Percentiles rank a stretch among this genome's conserved stretches.
phyloP scores from a whole-genome alignment of 78 protist genomes.

The Paulinella micropora region DNA sequence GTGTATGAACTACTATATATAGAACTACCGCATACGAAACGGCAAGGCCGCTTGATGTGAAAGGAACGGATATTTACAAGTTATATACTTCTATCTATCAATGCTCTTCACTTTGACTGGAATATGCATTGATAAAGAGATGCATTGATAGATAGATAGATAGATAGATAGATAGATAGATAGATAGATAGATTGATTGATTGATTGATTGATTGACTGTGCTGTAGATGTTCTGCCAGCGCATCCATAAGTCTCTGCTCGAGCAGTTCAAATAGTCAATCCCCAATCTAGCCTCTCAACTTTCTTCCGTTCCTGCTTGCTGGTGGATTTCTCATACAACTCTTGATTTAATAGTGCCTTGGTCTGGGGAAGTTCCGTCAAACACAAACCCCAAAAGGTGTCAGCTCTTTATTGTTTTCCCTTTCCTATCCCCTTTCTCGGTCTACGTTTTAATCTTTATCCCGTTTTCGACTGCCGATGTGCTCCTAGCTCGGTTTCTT shows the following conservation, averaged over 20 bases:
- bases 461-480: too few species aligned
- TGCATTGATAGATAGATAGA: too few species aligned
- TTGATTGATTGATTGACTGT: neutral
- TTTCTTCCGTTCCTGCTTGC: neutral
- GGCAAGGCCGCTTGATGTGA: neutral
- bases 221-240: slow-evolving; percentile 55
- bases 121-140: too few species aligned
- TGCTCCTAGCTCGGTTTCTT: too few species aligned
- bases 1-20: neutral
- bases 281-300: neutral
- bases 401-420: too few species aligned
- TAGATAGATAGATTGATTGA: neutral
- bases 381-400: slow-evolving; percentile 75
- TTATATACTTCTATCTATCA: neutral
- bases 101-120: too few species aligned
- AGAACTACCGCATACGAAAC: neutral
- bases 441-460: neutral
- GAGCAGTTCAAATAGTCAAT: slow-evolving; percentile 72
- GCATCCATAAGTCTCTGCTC: slow-evolving; percentile 71
- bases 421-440: neutral
- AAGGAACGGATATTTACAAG: neutral
- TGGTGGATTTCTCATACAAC: neutral
- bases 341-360: slow-evolving; percentile 46
- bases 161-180: too few species aligned
- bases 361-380: slow-evolving; percentile 95